A percentile compares a stretch with the other conserved stretches of the same genome.
phyloP scores from a whole-genome alignment of 2,329 filamentous ascomycete genomes.

The Ophiosphaerella herpotricha region DNA sequence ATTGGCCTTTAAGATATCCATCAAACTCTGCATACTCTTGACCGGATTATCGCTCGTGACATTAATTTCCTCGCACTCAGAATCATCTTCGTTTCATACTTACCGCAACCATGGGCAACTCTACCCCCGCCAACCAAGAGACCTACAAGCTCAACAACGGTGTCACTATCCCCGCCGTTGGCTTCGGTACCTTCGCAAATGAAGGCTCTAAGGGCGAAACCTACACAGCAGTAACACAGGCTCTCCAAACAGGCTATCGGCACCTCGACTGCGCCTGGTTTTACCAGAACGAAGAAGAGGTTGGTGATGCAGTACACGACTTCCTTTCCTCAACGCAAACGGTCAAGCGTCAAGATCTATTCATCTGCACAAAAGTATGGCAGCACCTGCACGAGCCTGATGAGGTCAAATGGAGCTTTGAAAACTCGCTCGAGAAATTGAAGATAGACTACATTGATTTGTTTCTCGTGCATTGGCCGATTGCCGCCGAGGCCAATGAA shows the following conservation, averaged over 20 bases:
- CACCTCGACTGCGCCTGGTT: conserved; percentile 72
- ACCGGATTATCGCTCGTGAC: too few species aligned
- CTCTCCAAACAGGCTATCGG: conserved; percentile 64
- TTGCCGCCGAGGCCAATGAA: conserved; percentile 57
- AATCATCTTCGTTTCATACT: neutral
- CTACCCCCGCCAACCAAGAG: conserved; percentile 40
- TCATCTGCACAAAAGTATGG: conserved; percentile 76
- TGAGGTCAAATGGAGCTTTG: conserved; percentile 62
- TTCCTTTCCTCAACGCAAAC: conserved; percentile 60
- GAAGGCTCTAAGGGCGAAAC: conserved; percentile 65
- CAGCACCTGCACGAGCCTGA: conserved; percentile 61
- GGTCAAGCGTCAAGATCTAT: conserved; percentile 64
- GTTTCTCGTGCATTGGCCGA: conserved; percentile 69
- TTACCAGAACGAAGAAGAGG: conserved; percentile 74
- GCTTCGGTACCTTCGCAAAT: conserved; percentile 74
- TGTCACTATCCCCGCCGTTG: conserved; percentile 69
- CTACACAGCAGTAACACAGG: conserved; percentile 62
- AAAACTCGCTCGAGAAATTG: conserved; percentile 68
- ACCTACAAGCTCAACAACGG: conserved; percentile 61
- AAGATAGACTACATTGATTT: conserved; percentile 68
- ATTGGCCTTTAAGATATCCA: conserved; percentile 1
- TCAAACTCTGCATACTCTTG: neutral
- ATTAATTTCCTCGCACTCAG: conserved; percentile 5
- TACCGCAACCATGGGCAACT: conserved; percentile 25
- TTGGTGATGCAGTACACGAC: conserved; percentile 67